These are phyloP conservation scores for Rosa persica DNA, from an alignment of 306 rosid genomes.

Conservation along the genomic window DNA sequence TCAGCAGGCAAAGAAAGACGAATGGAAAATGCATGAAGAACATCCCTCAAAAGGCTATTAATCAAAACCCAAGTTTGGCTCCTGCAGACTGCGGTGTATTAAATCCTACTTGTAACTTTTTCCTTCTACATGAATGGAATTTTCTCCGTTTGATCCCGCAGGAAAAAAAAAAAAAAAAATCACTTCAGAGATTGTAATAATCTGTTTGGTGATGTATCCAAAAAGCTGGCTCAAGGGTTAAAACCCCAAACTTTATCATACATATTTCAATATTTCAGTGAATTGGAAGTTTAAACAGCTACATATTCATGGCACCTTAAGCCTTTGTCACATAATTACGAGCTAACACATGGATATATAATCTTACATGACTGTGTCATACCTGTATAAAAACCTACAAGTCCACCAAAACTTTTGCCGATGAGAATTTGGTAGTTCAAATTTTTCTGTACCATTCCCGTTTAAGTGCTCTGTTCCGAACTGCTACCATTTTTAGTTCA, in stretches of 20 bases:
- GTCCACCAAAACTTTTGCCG: background rate
- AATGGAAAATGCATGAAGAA: background rate
- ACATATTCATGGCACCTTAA: background rate
- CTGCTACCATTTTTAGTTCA: too few relatives aligned
- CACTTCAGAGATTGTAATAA: background rate
- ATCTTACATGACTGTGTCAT: background rate
- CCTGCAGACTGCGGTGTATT: background rate
- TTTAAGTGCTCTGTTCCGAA: background rate
- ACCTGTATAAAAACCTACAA: background rate
- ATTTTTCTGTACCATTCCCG: background rate
- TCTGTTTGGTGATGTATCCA: background rate
- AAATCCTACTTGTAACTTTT: background rate
- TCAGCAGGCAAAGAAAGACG: background rate
- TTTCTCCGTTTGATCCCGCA: background rate
- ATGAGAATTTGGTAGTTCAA: background rate
- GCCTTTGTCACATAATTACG: background rate
- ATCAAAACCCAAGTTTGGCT: background rate
- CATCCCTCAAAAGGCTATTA: background rate
- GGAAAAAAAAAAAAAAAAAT: background rate
- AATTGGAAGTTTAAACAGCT: background rate
- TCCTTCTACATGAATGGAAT: background rate
- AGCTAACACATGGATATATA: background rate
- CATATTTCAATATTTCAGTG: background rate
- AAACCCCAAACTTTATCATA: background rate
- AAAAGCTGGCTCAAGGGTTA: background rate